These are phyloP conservation scores for Boletus edulis DNA, from an alignment of 768 basidiomycete genomes.

Conservation along the genomic window DNA sequence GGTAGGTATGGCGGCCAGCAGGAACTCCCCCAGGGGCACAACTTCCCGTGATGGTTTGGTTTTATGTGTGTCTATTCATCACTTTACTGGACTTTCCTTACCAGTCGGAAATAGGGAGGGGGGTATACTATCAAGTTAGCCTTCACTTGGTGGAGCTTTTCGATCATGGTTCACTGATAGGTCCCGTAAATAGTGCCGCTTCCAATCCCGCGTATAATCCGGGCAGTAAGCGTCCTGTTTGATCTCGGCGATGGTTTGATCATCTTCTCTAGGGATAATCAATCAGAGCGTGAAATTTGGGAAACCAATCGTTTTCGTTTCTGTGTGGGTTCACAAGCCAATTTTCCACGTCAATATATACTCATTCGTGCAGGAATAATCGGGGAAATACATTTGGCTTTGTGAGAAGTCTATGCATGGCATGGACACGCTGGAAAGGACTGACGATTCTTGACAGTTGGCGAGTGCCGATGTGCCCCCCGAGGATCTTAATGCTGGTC, in stretches of 20 bases:
- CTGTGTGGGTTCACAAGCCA: constrained; percentile 3
- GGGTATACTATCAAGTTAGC: constrained; percentile 12
- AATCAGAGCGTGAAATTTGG: constrained; percentile 1
- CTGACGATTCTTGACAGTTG: constrained; percentile 34
- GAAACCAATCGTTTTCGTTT: constrained; percentile 19
- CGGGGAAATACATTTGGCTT: constrained; percentile 20
- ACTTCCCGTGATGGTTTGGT: constrained; percentile 22
- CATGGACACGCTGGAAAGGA: background rate
- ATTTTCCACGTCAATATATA: background rate
- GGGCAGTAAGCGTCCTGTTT: constrained; percentile 4
- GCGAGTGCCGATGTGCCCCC: constrained; percentile 44
- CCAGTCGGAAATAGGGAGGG: constrained; percentile 4
- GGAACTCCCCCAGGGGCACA: constrained; percentile 1
- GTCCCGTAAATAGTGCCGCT: constrained; percentile 7
- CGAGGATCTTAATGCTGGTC: constrained; percentile 55
- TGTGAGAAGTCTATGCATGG: background rate
- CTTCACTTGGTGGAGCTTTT: background rate
- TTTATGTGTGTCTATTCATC: constrained; percentile 8
- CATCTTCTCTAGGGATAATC: constrained; percentile 7
- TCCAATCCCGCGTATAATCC: constrained; percentile 17
- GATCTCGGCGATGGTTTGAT: background rate
- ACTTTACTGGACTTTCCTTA: background rate
- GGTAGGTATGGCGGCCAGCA: constrained; percentile 19
- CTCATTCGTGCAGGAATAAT: constrained; percentile 10
- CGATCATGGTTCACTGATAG: background rate